Percentiles rank a stretch among this genome's conserved stretches.
These are phyloP conservation scores for Gymnopilus junonius DNA, from an alignment of 768 basidiomycete species.

Conservation along the genomic window DNA sequence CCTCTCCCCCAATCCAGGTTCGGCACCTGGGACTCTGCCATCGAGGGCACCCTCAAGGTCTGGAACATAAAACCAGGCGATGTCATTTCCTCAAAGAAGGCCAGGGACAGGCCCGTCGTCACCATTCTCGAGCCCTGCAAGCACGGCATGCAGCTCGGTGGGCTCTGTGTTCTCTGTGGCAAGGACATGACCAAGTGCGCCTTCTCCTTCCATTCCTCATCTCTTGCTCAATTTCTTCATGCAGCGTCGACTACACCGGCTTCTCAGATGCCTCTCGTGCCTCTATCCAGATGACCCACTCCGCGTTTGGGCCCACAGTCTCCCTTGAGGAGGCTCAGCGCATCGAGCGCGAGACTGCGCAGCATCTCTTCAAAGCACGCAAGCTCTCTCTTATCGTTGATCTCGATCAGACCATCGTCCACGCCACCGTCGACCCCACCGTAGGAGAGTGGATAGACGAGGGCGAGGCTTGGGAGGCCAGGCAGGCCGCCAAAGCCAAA, in stretches of 20 bases:
- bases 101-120: constrained; percentile 64
- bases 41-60: constrained; percentile 75
- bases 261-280: constrained; percentile 87
- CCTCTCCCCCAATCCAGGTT: constrained; percentile 69
- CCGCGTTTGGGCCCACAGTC: constrained; percentile 88
- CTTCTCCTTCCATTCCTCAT: constrained; percentile 6
- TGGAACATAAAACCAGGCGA: constrained; percentile 78
- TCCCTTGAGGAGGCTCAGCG: constrained; percentile 91
- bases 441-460: constrained; percentile 97
- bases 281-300: constrained; percentile 93
- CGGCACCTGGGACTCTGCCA: constrained; percentile 88
- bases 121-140: constrained; percentile 90
- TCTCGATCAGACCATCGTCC: constrained; percentile 98
- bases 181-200: constrained; percentile 92
- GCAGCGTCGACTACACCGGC: constrained; percentile 82
- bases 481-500: constrained; percentile 46
- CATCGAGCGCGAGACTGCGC: constrained; percentile 82
- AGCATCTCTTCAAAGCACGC: constrained; percentile 72
- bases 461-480: constrained; percentile 79
- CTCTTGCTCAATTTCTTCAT: constrained; percentile 15
- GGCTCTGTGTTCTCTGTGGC: constrained; percentile 92
- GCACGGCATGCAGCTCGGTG: constrained; percentile 91
- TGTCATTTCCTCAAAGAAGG: constrained; percentile 59
- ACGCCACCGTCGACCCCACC: constrained; percentile 98
- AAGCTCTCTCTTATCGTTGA: constrained; percentile 97